These are phyloP conservation scores for Wickerhamomyces xylosicus DNA, from an alignment of 805 yeast genomes.

Conservation along the genomic window DNA sequence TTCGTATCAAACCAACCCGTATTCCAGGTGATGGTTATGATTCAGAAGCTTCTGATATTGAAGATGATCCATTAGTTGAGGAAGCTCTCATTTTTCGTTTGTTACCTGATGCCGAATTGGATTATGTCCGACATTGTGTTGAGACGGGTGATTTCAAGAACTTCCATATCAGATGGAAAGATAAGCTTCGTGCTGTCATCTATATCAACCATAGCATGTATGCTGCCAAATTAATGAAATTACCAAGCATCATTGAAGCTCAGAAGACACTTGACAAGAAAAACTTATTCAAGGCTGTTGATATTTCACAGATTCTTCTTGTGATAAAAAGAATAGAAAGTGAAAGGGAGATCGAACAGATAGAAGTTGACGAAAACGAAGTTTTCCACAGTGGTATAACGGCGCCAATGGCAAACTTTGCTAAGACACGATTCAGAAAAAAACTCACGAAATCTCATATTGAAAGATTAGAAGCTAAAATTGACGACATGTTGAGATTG, in stretches of 20 bases:
- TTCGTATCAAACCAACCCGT: conserved; percentile 49
- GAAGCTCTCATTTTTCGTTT: conserved; percentile 77
- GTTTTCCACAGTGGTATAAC: conserved; percentile 58
- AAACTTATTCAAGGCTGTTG: conserved; percentile 79
- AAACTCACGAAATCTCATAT: conserved; percentile 61
- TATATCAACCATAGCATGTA: conserved; percentile 59
- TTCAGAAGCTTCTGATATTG: conserved; percentile 91
- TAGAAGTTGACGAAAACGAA: conserved; percentile 27
- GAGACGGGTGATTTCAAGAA: conserved; percentile 70
- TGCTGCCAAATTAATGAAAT: conserved; percentile 77
- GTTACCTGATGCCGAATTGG: conserved; percentile 56
- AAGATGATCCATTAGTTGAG: conserved; percentile 88
- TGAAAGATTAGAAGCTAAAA: conserved; percentile 69
- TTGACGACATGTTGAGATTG: conserved; percentile 59
- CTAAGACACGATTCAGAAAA: conserved; percentile 60
- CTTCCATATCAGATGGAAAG: conserved; percentile 73
- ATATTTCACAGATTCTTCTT: conserved; percentile 74
- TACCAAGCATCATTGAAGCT: conserved; percentile 82
- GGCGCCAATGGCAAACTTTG: conserved; percentile 66
- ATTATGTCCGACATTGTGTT: conserved; percentile 63
- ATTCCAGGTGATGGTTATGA: conserved; percentile 94
- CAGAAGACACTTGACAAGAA: conserved; percentile 85
- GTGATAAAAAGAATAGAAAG: conserved; percentile 47
- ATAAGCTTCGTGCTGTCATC: conserved; percentile 69
- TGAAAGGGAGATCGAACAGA: conserved; percentile 36